Percentiles rank a stretch among this genome's conserved stretches.
phyloP scores from a whole-genome alignment of 495 filamentous ascomycete genomes.

The Chaetomidium leptoderma region DNA sequence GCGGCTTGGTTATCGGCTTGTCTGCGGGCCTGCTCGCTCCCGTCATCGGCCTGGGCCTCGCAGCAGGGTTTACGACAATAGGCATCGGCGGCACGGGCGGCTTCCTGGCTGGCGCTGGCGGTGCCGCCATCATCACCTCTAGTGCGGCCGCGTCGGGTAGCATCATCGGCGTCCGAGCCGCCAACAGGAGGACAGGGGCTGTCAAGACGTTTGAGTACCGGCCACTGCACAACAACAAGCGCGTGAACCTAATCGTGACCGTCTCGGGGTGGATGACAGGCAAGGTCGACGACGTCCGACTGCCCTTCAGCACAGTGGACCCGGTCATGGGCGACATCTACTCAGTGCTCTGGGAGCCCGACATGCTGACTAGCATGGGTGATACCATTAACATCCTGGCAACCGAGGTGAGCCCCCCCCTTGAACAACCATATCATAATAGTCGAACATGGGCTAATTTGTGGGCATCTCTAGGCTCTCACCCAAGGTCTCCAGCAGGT shows the following conservation, averaged over 20 bases:
- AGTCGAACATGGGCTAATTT: constrained; percentile 17
- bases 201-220: constrained; percentile 97
- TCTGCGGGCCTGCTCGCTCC: constrained; percentile 89
- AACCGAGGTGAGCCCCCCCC: constrained; percentile 68
- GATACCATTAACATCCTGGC: constrained; percentile 97
- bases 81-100: constrained; percentile 83
- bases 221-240: constrained; percentile 94
- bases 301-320: constrained; percentile 94
- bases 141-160: constrained; percentile 81
- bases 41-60: constrained; percentile 90
- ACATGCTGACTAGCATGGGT: constrained; percentile 96
- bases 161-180: constrained; percentile 79
- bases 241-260: constrained; percentile 92
- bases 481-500: constrained; percentile 96
- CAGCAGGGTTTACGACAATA: constrained; percentile 91
- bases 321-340: constrained; percentile 98
- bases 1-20: constrained; percentile 90
- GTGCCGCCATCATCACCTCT: constrained; percentile 90
- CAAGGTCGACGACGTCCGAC: constrained; percentile 90
- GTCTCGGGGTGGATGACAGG: constrained; percentile 98
- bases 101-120: constrained; percentile 87
- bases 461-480: constrained; percentile 66
- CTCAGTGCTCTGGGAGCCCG: constrained; percentile 95
- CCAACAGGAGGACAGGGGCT: constrained; percentile 77
- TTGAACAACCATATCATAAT: neutral